Conservation (phyloP, 352 stramenopile species). For the Sclerospora graminicola region DNA sequence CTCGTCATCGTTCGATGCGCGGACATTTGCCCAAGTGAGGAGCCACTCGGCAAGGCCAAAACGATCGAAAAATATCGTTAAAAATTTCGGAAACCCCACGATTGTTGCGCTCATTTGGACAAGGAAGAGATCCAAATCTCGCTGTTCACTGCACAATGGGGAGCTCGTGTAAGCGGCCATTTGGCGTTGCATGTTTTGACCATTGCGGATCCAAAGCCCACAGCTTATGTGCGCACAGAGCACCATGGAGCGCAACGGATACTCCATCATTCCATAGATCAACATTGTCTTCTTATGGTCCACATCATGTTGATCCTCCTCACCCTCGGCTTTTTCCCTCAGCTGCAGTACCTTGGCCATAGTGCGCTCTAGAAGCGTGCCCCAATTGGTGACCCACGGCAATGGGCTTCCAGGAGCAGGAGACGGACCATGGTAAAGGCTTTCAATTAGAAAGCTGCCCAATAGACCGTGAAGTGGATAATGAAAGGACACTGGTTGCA, state of each 20-base stretch:
- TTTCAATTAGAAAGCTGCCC: slow-evolving; percentile 71
- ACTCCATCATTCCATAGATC: slow-evolving; percentile 70
- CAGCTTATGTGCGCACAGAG: slow-evolving; percentile 68
- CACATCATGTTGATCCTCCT: slow-evolving; percentile 17
- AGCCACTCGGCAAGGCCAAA: slow-evolving; percentile 74
- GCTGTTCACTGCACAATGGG: slow-evolving; percentile 55
- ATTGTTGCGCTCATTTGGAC: slow-evolving; percentile 54
- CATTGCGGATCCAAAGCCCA: slow-evolving; percentile 79
- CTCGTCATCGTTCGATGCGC: slow-evolving; percentile 18
- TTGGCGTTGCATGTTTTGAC: slow-evolving; percentile 74
- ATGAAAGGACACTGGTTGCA: slow-evolving; percentile 82
- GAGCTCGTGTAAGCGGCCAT: slow-evolving; percentile 72
- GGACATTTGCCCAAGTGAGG: slow-evolving; percentile 41
- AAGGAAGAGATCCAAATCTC: slow-evolving; percentile 67
- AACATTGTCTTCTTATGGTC: slow-evolving; percentile 46
- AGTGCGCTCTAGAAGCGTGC: slow-evolving; percentile 34
- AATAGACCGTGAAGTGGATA: slow-evolving; percentile 83
- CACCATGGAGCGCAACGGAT: slow-evolving; percentile 61
- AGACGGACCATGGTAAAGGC: slow-evolving; percentile 43
- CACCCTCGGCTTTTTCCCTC: slow-evolving; percentile 8
- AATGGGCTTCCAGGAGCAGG: slow-evolving; percentile 9
- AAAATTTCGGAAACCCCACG: slow-evolving; percentile 55
- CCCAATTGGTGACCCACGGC: slow-evolving; percentile 42
- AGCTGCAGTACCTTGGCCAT: slow-evolving; percentile 25
- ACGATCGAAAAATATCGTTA: slow-evolving; percentile 74